phyloP scores from a whole-genome alignment of 1,284 basidiomycete genomes.

The Gymnopus androsaceus region DNA sequence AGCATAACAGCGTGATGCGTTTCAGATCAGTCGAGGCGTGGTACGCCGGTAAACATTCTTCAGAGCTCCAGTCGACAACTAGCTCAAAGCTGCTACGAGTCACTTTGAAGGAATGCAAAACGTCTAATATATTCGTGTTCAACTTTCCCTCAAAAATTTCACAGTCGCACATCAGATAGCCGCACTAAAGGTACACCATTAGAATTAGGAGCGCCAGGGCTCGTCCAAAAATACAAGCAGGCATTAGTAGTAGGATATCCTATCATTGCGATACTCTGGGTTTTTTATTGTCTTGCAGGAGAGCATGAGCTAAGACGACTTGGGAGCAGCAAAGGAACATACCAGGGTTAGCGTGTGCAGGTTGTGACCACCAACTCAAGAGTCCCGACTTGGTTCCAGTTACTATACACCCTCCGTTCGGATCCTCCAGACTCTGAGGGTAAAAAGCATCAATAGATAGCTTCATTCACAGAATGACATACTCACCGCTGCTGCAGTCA shows the following conservation, averaged over 20 bases:
- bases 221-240: background rate
- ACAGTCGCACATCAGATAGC: background rate
- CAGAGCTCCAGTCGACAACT: too few species aligned
- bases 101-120: too few species aligned
- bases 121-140: too few species aligned
- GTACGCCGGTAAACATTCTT: too few species aligned
- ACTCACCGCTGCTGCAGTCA: conserved; percentile 60
- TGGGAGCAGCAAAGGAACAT: conserved; percentile 8
- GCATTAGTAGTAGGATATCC: background rate
- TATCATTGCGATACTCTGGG: background rate
- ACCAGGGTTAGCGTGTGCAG: conserved; percentile 33
- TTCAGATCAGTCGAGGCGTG: too few species aligned
- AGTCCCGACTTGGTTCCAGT: conserved; percentile 57
- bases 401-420: conserved; percentile 39
- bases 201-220: too few species aligned
- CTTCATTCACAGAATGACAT: background rate
- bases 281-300: conserved; percentile 10
- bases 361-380: conserved; percentile 59
- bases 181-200: too few species aligned
- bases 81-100: too few species aligned
- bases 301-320: conserved; percentile 1
- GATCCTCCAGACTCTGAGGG: conserved; percentile 6
- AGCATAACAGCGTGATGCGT: too few species aligned
- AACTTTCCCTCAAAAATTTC: too few species aligned
- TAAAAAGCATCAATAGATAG: background rate